A percentile compares a stretch with the other conserved stretches of the same genome.
Evolutionary conservation across 257 asterid genomes (phyloP).

Genomic region (Solanum dulcamara): DNA sequence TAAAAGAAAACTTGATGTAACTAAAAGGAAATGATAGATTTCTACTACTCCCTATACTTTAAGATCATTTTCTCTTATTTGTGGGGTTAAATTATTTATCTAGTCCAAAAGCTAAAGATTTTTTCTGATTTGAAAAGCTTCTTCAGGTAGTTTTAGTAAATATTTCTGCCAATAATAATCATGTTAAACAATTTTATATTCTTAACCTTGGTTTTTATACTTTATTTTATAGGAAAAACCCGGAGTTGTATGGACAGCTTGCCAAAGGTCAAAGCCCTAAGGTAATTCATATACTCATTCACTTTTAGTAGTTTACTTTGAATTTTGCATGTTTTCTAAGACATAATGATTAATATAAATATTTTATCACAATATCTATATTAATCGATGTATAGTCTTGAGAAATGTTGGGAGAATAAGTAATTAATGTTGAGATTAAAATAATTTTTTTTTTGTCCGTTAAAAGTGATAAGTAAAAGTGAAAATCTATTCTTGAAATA

Average conservation of each 20-base stretch:
- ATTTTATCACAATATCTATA: not conserved
- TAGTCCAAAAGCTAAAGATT: not conserved
- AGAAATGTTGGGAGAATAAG: too few relatives aligned
- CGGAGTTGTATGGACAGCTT: slow-evolving; percentile 24
- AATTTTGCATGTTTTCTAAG: not conserved
- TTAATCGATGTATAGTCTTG: too few relatives aligned
- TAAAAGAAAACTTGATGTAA: not conserved
- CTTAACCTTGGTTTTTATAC: not conserved
- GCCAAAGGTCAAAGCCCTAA: slow-evolving; percentile 40
- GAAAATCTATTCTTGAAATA: not conserved
- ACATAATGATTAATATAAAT: rapidly evolving
- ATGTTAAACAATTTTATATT: not conserved
- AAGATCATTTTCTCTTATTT: not conserved
- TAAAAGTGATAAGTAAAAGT: too few relatives aligned
- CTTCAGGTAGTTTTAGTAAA: not conserved
- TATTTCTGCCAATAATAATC: not conserved
- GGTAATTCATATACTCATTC: not conserved
- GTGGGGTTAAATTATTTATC: not conserved
- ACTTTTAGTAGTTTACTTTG: not conserved
- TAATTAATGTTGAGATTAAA: too few relatives aligned
- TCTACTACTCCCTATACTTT: not conserved
- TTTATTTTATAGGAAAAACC: slow-evolving; percentile 19
- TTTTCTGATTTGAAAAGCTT: not conserved
- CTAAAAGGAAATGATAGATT: not conserved
- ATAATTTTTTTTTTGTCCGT: too few relatives aligned